Percentiles rank a stretch among this genome's conserved stretches.
Conservation (phyloP, 2,329 filamentous ascomycete species). For the Aureobasidium melanogenum region DNA sequence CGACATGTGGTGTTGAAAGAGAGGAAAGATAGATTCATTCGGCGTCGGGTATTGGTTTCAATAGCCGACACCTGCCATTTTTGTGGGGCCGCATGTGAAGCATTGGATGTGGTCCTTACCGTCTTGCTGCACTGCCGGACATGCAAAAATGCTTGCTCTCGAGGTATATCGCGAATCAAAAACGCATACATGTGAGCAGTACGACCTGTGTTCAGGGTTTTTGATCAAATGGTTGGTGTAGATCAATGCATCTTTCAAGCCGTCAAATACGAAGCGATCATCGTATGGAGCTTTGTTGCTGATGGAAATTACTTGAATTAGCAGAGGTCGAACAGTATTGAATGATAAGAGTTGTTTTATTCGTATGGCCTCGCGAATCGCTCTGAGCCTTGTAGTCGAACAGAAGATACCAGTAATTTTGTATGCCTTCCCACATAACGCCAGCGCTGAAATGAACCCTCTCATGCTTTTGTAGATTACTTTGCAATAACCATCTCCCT, state of each 20-base stretch:
- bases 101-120: too few relatives aligned
- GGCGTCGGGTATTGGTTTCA: slow-evolving; percentile 2
- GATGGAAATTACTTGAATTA: too few relatives aligned
- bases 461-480: neutral
- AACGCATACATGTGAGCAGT: too few relatives aligned
- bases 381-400: neutral
- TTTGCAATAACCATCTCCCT: slow-evolving; percentile 26
- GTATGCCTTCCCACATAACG: slow-evolving; percentile 2
- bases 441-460: slow-evolving; percentile 2
- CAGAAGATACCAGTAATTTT: slow-evolving; percentile 1
- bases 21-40: neutral
- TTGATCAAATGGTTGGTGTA: too few relatives aligned
- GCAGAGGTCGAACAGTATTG: neutral
- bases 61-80: neutral
- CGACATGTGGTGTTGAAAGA: neutral
- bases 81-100: neutral
- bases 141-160: too few relatives aligned
- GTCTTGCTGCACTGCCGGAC: too few relatives aligned
- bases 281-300: too few relatives aligned
- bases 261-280: too few relatives aligned
- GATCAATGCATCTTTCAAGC: too few relatives aligned
- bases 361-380: neutral
- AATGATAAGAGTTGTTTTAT: neutral
- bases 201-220: too few relatives aligned
- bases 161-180: too few relatives aligned